A percentile compares a stretch with the other conserved stretches of the same genome.
These are phyloP conservation scores for Phialocephala subalpina DNA, from an alignment of 2,329 filamentous ascomycete species.

Conservation along the genomic window DNA sequence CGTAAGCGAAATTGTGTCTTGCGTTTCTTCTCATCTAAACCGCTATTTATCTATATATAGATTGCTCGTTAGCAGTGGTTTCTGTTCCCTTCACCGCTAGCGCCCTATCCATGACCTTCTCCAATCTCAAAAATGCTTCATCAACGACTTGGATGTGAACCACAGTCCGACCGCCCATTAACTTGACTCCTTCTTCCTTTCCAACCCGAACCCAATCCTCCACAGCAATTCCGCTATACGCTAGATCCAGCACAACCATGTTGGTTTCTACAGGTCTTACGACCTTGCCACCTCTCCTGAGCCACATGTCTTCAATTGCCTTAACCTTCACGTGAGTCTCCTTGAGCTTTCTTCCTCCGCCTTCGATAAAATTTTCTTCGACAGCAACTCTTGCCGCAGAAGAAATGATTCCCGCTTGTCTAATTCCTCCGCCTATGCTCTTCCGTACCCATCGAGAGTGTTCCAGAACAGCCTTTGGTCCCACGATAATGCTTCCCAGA, in stretches of 20 bases:
- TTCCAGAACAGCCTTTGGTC: conserved; percentile 60
- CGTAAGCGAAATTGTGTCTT: too few species aligned
- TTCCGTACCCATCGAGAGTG: conserved; percentile 79
- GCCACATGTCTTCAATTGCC: conserved; percentile 67
- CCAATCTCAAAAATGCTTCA: too few species aligned
- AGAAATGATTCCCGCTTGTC: conserved; percentile 80
- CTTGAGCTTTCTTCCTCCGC: conserved; percentile 67
- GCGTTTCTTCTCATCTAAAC: too few species aligned
- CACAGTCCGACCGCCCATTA: conserved; percentile 66
- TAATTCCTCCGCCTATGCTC: conserved; percentile 79
- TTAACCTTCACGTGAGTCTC: conserved; percentile 69
- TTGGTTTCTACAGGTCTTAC: conserved; percentile 73
- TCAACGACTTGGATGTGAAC: too few species aligned
- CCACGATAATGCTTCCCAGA: conserved; percentile 77
- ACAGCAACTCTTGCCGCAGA: conserved; percentile 79
- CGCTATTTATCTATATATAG: too few species aligned
- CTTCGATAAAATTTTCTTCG: conserved; percentile 79
- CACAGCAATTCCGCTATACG: conserved; percentile 57
- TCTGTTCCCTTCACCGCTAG: too few species aligned
- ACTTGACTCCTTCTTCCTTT: conserved; percentile 62
- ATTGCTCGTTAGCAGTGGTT: too few species aligned
- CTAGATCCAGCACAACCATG: conserved; percentile 76
- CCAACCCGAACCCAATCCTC: conserved; percentile 62
- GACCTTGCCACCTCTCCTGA: conserved; percentile 65
- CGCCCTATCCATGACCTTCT: too few species aligned